These are phyloP conservation scores for Dujonia santamariae DNA, from an alignment of 1,139 yeast species.

Conservation along the genomic window DNA sequence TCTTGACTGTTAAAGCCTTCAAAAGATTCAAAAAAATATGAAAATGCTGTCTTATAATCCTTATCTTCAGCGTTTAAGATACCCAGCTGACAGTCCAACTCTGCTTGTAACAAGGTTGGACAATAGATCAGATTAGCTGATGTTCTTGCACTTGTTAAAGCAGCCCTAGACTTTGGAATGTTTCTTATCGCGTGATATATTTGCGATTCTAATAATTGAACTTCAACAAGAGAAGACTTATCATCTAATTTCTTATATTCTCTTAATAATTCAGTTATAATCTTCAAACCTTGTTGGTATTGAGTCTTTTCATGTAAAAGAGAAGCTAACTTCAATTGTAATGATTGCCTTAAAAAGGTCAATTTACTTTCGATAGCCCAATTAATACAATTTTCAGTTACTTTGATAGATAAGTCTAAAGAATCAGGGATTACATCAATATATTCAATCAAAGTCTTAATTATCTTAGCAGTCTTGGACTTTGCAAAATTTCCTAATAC, in stretches of 20 bases:
- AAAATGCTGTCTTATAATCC: slow-evolving; percentile 93
- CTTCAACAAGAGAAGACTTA: slow-evolving; percentile 91
- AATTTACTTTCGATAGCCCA: slow-evolving; percentile 88
- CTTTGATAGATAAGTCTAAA: slow-evolving; percentile 66
- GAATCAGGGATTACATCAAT: slow-evolving; percentile 70
- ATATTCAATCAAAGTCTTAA: slow-evolving; percentile 71
- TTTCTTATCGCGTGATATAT: slow-evolving; percentile 91
- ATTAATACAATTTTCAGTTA: slow-evolving; percentile 76
- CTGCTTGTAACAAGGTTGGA: slow-evolving; percentile 93
- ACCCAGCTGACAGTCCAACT: slow-evolving; percentile 93
- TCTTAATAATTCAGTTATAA: slow-evolving; percentile 67
- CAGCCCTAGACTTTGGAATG: slow-evolving; percentile 88
- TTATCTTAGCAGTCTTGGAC: slow-evolving; percentile 90
- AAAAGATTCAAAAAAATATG: slow-evolving; percentile 92
- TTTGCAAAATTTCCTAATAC: slow-evolving; percentile 80
- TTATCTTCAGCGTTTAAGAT: slow-evolving; percentile 94
- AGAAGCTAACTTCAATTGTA: slow-evolving; percentile 80
- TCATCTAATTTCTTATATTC: slow-evolving; percentile 95
- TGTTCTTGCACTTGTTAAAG: slow-evolving; percentile 93
- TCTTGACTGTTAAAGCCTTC: slow-evolving; percentile 74
- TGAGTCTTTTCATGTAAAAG: slow-evolving; percentile 64
- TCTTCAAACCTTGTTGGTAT: slow-evolving; percentile 68
- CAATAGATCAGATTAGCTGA: slow-evolving; percentile 95
- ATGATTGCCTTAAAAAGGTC: slow-evolving; percentile 81
- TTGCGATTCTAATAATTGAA: slow-evolving; percentile 86